A percentile compares a stretch with the other conserved stretches of the same genome.
phyloP scores from a whole-genome alignment of 1,284 basidiomycete genomes.

The Trichosporon sp. region DNA sequence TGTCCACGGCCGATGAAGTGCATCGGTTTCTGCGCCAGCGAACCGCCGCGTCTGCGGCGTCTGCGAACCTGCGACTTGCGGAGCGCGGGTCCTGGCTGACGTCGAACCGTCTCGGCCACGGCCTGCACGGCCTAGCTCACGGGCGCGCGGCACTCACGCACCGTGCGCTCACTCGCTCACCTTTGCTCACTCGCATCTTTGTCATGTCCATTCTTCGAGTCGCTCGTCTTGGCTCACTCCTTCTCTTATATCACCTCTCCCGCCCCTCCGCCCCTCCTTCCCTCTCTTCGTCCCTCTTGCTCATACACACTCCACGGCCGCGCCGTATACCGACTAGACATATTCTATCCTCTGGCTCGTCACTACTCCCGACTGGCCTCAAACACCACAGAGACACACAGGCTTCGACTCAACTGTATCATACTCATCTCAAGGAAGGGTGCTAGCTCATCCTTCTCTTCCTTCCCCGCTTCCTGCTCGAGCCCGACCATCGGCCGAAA shows the following conservation, averaged over 20 bases:
- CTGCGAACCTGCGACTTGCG: too few species aligned
- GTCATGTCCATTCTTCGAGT: background rate
- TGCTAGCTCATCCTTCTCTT: background rate
- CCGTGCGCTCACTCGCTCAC: too few species aligned
- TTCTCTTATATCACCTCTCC: background rate
- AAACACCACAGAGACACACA: background rate
- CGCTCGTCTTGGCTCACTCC: background rate
- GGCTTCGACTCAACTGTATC: background rate
- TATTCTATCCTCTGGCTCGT: background rate
- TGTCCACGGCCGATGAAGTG: background rate
- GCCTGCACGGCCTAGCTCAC: too few species aligned
- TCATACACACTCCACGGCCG: conserved; percentile 4
- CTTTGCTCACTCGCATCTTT: background rate
- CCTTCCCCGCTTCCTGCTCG: background rate
- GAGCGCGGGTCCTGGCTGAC: too few species aligned
- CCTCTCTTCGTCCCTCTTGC: background rate
- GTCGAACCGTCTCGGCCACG: too few species aligned
- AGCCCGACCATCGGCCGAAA: too few species aligned
- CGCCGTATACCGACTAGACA: background rate
- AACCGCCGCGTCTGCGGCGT: too few species aligned
- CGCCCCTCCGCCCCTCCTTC: background rate
- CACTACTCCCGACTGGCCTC: background rate
- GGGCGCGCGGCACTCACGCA: background rate
- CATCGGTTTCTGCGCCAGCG: too few species aligned
- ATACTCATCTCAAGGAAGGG: background rate